These are phyloP conservation scores for Tetrahymena malaccensis DNA, from an alignment of 73 alveolate species.

Conservation along the genomic window DNA sequence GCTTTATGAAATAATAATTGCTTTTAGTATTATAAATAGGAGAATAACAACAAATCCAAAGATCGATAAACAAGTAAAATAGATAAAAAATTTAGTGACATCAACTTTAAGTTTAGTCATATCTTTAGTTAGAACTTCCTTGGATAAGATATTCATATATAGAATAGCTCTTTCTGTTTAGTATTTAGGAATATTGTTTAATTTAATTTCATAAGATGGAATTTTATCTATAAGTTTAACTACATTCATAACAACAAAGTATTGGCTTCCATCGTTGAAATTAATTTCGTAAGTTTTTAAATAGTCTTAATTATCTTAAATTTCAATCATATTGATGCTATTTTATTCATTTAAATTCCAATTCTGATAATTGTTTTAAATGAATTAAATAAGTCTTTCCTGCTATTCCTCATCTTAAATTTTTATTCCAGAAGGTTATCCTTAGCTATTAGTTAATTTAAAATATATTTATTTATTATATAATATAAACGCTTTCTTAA, in stretches of 20 bases:
- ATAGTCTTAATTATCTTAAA: not conserved
- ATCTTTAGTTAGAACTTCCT: not conserved
- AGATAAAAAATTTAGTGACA: not conserved
- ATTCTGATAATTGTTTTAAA: not conserved
- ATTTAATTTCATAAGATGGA: not conserved
- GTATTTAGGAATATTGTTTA: not conserved
- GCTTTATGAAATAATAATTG: not conserved
- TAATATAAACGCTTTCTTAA: too few species aligned
- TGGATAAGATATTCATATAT: not conserved
- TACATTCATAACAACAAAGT: not conserved
- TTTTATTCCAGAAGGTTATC: not conserved
- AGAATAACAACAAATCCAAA: not conserved
- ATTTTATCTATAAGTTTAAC: not conserved
- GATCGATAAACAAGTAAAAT: not conserved
- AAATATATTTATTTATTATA: too few species aligned
- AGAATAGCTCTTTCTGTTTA: not conserved
- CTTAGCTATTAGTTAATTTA: not conserved
- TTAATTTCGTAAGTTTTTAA: not conserved
- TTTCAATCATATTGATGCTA: not conserved
- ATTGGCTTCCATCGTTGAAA: not conserved
- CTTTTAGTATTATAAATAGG: not conserved
- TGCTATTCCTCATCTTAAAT: not conserved
- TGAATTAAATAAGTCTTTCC: not conserved
- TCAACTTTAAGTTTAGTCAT: not conserved
- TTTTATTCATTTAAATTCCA: not conserved